Evolutionary conservation across 371 early-diverging fungal species (phyloP), one percentile per base, ranked within the genome.

Genomic region (Funneliformis caledonium): DNA sequence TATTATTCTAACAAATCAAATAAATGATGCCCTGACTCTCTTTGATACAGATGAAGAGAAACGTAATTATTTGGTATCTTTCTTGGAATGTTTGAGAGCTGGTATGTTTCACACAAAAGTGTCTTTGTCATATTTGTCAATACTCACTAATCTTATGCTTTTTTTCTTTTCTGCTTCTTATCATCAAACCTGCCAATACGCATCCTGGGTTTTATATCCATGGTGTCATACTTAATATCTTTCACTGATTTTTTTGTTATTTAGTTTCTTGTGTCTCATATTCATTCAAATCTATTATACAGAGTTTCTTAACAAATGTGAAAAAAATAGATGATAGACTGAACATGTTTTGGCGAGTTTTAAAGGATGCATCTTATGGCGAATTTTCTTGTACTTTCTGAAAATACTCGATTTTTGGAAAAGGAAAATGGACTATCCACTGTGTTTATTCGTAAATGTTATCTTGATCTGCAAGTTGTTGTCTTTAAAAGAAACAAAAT

Each of bases 341-440:
- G 42, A 56, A 56, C 31, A 74, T 56, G 33, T 74, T 74, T 74
- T 74, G 75, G 75, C 14, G 16, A 48, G 22, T 59, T 74, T 56
- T 74, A 56, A 56, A 74, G 75, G 26, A 74, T 33, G 33, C 75
- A 56, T n/a, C 10, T 74, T 7, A 43, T 19, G 4, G 56, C 11
- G 33, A 74, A 52, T 56, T 56, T 74, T 56, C n/a, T 74, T 16
- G 1, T 52, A 56, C 33, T 74, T 56, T 74, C 59, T 2, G 59
- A 74, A 31, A 5, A 16, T 56, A 74, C 47, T 22, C 26, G 56
- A 52, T 74, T 74, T 56, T 56, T 74, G 8, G 74, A 59, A 33
- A 22, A 72, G 56, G 22, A 52, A 33, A 2, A 48, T 56, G 56
- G 56, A 56, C 2, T 22, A 10, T 65, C 48, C 47, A 0, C 45